These are phyloP conservation scores for Magnaporthiopsis poae DNA, from an alignment of 2,329 filamentous ascomycete genomes.

Conservation along the genomic window DNA sequence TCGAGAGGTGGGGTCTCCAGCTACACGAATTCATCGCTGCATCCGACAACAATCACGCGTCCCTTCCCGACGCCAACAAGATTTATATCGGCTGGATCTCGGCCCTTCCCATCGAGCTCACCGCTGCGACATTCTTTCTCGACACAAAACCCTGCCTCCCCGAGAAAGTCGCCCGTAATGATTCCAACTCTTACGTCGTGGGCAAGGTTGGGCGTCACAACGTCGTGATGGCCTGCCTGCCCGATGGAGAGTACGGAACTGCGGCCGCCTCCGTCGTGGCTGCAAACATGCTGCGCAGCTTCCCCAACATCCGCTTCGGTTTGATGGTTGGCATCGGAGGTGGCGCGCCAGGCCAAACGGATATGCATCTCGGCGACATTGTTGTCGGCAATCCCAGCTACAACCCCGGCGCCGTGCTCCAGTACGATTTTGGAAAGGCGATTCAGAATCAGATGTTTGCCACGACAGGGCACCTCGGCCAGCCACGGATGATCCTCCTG, in stretches of 20 bases:
- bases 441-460: conserved; percentile 12
- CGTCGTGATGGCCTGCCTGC: conserved; percentile 24
- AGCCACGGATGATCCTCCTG: conserved; percentile 3
- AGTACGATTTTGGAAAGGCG: conserved; percentile 9
- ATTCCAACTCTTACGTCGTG: conserved; percentile 24
- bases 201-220: conserved; percentile 26
- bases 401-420: conserved; percentile 16
- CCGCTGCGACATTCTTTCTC: neutral
- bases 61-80: too few species aligned
- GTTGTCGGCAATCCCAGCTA: conserved; percentile 19
- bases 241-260: conserved; percentile 19
- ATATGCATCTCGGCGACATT: conserved; percentile 26
- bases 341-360: conserved; percentile 25
- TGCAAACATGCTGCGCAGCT: conserved; percentile 21
- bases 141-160: neutral
- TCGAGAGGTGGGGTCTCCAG: too few species aligned
- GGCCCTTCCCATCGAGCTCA: neutral
- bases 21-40: too few species aligned
- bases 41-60: too few species aligned
- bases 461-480: conserved; percentile 3
- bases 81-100: neutral
- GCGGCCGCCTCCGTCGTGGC: conserved; percentile 20
- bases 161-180: neutral
- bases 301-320: conserved; percentile 21
- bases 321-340: conserved; percentile 27